Evolutionary conservation across 192 early-diverging fungal species (phyloP), one percentile per base, ranked within the genome.

Genomic region (Entophlyctis luteolus): DNA sequence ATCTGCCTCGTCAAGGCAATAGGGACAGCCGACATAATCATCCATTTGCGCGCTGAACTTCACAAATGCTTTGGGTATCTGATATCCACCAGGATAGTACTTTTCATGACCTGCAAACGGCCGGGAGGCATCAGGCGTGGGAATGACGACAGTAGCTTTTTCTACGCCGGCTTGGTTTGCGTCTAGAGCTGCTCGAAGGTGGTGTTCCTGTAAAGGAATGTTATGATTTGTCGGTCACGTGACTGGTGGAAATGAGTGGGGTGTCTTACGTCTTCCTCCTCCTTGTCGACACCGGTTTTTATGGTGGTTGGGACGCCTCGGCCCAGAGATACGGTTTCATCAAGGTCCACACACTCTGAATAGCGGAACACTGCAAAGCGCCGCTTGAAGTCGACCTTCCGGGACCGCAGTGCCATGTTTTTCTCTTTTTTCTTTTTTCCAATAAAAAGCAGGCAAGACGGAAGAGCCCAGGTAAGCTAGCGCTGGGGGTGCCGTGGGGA

Each of bases 261-360:
- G 28, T 49, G 50, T 67, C 86, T 57, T 63, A 90, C 91, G 78
- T 91, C 88, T 72, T 98, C 95, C 78, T 98, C 96, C 67, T 95
- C 96, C 74, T 98, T 96, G 68, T 97, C 94, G 3, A 98, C 96
- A 65, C 96, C 96, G 10, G 94, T 99, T 54, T 91, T 90, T 45
- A 91, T 85, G 8, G 39, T 42, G 62, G 84, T 75, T 27, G 86
- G 79, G 10, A 87, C 79, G 31, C 84, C 73, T 20, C 87, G 73
- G 42, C 83, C 89, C 54, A 86, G 82, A 49, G 84, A 81, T n/a
- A 81, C 71, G 29, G 87, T 81, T 56, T 92, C 91, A 46, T 90
- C 86, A 33, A 95, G 79, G 76, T 95, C 94, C 31, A 84, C 86
- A 23, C 93, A 84, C 67, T 99, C 91, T 36, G 85, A 71, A 60